phyloP scores from a whole-genome alignment of 2,329 filamentous ascomycete species.

The Simplicillium sp. region DNA sequence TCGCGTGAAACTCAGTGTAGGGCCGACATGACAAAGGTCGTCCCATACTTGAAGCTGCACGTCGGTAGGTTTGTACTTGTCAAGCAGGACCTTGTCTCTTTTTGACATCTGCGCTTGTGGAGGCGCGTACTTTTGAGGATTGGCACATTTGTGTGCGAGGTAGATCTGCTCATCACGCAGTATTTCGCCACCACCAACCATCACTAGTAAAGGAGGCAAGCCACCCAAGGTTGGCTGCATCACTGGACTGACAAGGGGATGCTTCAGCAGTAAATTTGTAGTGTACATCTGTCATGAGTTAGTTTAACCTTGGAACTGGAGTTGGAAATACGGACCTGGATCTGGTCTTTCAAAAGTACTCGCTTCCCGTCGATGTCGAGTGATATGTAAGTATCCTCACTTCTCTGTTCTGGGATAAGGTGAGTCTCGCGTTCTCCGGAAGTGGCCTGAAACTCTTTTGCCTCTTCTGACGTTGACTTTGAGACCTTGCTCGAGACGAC shows the following conservation, averaged over 20 bases:
- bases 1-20: constrained; percentile 90
- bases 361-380: constrained; percentile 62
- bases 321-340: constrained; percentile 52
- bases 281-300: constrained; percentile 52
- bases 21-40: constrained; percentile 83
- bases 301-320: constrained; percentile 5
- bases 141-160: constrained; percentile 85
- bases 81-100: constrained; percentile 47
- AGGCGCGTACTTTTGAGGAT: constrained; percentile 69
- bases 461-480: neutral
- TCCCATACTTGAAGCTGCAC: constrained; percentile 97
- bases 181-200: constrained; percentile 81
- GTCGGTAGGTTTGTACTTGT: constrained; percentile 70
- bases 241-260: constrained; percentile 83
- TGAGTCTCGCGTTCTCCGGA: neutral
- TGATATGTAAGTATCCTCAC: constrained; percentile 33
- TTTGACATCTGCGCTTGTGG: constrained; percentile 53
- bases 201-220: constrained; percentile 75
- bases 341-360: constrained; percentile 77
- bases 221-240: constrained; percentile 85
- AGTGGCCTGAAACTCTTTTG: neutral
- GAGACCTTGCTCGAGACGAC: constrained; percentile 30
- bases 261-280: constrained; percentile 73
- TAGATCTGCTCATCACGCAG: constrained; percentile 93
- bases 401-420: neutral